Conservation (phyloP, 2,329 filamentous ascomycete species). For the Fusarium denticulatum region DNA sequence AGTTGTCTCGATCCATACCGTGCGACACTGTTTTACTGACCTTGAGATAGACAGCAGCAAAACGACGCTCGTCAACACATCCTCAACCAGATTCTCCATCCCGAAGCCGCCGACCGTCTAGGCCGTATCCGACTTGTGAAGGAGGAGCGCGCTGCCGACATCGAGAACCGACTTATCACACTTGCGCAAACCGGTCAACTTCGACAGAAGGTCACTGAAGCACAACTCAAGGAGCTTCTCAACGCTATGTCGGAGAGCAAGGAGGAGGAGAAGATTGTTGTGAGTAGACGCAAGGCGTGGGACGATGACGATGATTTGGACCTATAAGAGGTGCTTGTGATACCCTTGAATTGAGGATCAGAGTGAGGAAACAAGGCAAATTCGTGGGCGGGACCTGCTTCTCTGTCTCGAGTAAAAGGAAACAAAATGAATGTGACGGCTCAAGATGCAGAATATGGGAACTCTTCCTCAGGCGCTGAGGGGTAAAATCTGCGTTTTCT, state of each 20-base stretch:
- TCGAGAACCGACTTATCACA: slow-evolving; percentile 94
- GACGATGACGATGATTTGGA: slow-evolving; percentile 86
- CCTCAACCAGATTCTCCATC: slow-evolving; percentile 91
- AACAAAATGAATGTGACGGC: slow-evolving; percentile 4
- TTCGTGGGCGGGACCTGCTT: slow-evolving; percentile 10
- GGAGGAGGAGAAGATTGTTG: slow-evolving; percentile 86
- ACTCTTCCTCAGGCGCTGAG: not conserved
- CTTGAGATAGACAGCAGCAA: slow-evolving; percentile 52
- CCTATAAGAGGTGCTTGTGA: slow-evolving; percentile 51
- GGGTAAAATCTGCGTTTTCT: not conserved
- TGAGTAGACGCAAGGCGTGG: slow-evolving; percentile 82
- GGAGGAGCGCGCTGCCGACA: slow-evolving; percentile 85
- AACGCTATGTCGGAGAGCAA: slow-evolving; percentile 83
- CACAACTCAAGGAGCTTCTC: slow-evolving; percentile 91
- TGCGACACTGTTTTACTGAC: not conserved
- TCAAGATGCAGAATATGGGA: not conserved
- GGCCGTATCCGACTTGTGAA: slow-evolving; percentile 96
- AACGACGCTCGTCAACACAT: slow-evolving; percentile 80
- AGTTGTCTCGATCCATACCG: not conserved
- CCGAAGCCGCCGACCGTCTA: slow-evolving; percentile 90
- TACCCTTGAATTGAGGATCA: slow-evolving; percentile 15
- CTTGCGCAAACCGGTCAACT: slow-evolving; percentile 90
- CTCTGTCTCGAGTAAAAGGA: slow-evolving; percentile 7
- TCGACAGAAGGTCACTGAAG: slow-evolving; percentile 86
- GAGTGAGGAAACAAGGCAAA: not conserved